Evolutionary conservation across 805 yeast species (phyloP), one percentile per base, ranked within the genome.

Genomic region (Yamadazyma ubonensis): DNA sequence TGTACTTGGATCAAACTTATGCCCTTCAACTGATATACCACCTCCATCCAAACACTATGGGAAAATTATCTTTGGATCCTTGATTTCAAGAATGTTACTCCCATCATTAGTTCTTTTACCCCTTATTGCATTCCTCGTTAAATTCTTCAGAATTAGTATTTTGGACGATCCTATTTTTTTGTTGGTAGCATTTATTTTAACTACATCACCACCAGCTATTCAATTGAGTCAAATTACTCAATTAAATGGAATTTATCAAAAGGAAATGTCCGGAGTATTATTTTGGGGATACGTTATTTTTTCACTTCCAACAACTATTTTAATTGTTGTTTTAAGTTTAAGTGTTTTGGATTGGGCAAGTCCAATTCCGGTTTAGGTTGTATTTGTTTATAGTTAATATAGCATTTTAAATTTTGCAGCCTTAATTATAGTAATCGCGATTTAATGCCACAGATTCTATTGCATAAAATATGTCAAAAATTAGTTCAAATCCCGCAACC

Each of bases 211-310:
- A 2, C 93, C 95, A 2, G 93, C 91, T 4, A 84, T 85, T 49
- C 95, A 85, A 60, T 66, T 85, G 41, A 81, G 89, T 17, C 95
- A 85, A 56, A 85, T 85, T 45, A 83, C 88, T 39, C 91, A 83
- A 54, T 65, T 85, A 51, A 85, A 85, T 57, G 82, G 79, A 49
- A 69, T 84, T 33, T 85, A 76, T 58, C 90, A 85, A 55, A 80
- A 76, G 53, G 95, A 85, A 59, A 85, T 85, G 91, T 82, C 86
- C 0, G 87, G 87, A 20, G 84, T 85, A 12, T 65, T 85, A 47
- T 85, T 85, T 48, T 85, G 90, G 85, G 91, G 93, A 4, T 85
- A 85, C 50, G 91, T 78, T 12, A 73, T 85, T 2, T 61, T 85
- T 48, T 83, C 90, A 11, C 67, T 85, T 39, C 95, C 95, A 0